Base-by-base conservation (phyloP, 2,329 filamentous ascomycete genomes). In the Colletotrichum sp. region DNA sequence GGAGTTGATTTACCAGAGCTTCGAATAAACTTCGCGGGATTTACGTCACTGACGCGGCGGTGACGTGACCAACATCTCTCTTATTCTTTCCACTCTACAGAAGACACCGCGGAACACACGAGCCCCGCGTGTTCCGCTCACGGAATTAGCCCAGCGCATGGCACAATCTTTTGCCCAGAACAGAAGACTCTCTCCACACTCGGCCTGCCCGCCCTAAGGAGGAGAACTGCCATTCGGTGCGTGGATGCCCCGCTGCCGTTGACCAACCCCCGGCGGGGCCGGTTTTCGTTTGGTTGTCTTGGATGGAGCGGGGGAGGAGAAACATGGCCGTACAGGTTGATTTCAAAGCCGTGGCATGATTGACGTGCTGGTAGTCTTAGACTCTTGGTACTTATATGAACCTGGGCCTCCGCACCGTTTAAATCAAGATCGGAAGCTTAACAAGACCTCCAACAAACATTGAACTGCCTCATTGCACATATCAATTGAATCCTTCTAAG, bases 21-120 rank as follows among this genome's bases (percentile, higher is more conserved):
- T 34, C 18, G 26, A 55, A 69, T 69, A 39, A 76, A 16, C 59
- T 24, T 76, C 44, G 59, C 44, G 64, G 65, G 34, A 32, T 34
- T 39, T 68, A 74, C 74, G 74, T 76, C 74, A 76, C 68, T 68
- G 70, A 52, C 64, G 64, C 64, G 36, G 13, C 70, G 57, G 70
- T 76, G 73, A 76, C 73, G 73, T 76, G 73, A 72, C 57, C 57
- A 21, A 21, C 44, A 52, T 0, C 1, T 52, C 44, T 52, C 36
- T 39, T 1, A 2, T 9, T 28, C 7, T 28, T 28, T 24, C 21
- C 21, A 24, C 21, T 24, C 21, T 24, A 24, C 28, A 28, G 28
- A 28, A 18, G 15, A 18, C n/a, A 9, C 18, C 30, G 59, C 59
- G 59, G 30, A 34, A 63, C 59, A 63, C 30, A 21, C 59, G 59